Evolutionary conservation across 495 filamentous ascomycete genomes (phyloP), one percentile per base, ranked within the genome.

Genomic region (Penicillium malachiteum): DNA sequence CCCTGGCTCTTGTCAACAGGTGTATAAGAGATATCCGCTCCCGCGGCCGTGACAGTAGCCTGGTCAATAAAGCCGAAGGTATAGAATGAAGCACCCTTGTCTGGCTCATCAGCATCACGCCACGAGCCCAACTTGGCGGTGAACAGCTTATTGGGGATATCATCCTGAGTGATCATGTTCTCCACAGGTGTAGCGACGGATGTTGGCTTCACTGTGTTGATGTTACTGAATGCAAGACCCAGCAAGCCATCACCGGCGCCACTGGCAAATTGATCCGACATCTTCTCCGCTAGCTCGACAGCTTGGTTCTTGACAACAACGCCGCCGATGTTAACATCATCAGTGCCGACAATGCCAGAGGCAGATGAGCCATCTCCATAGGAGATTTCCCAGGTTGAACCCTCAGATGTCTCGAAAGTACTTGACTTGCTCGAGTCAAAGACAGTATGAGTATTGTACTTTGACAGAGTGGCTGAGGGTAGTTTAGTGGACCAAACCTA

Each of bases 31-130:
- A 88, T 79, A 1, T 82, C 78, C 50, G 80, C 62, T 31, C 77
- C 81, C 0, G 80, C 78, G 7, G 73, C 73, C 41, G 73, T 77
- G 43, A 89, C 76, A 0, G 84, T 78, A 6, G 80, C 82, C 55
- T 88, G 64, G 62, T 91, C 89, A 62, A 92, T 86, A 64, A 77
- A 91, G 26, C 89, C 89, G 59, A 92, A 91, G 0, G 88, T 91
- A 71, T 89, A 91, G 75, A 91, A 92, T 2, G 84, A 85, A 48
- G 80, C 74, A 48, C 80, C 78, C 42, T 84, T 81, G 52, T 79
- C 74, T 0, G 69, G 70, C 46, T 82, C 81, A 40, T 78, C 65
- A 31, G 72, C 60, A 68, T 87, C 84, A 18, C 82, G 78, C 71
- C 79, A 82, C 50, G 79, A 85, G 55, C 86, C 86, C 40, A 92